Conservation (phyloP, 345 rosid species). For the Litchi chinensis region DNA sequence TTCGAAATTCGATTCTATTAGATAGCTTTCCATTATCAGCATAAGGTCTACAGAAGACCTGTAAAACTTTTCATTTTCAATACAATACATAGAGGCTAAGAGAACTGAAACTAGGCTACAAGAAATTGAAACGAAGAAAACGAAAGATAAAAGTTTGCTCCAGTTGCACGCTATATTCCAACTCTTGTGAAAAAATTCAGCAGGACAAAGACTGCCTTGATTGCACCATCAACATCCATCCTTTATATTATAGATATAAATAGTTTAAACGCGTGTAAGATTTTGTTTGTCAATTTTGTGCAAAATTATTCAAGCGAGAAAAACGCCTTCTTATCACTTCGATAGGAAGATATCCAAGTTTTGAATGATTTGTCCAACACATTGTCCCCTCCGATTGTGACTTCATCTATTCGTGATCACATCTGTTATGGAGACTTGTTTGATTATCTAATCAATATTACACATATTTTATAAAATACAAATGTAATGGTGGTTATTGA, state of each 20-base stretch:
- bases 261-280: conserved; percentile 10
- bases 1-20: too few relatives aligned
- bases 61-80: not conserved
- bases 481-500: too few relatives aligned
- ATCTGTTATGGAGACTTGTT: too few relatives aligned
- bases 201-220: conserved; percentile 15
- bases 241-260: too few relatives aligned
- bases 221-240: conserved; percentile 22
- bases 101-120: not conserved
- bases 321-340: not conserved
- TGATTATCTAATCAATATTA: too few relatives aligned
- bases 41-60: not conserved
- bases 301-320: too few relatives aligned
- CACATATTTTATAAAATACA: too few relatives aligned
- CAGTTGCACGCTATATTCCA: conserved; percentile 14
- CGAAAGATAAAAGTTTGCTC: not conserved
- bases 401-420: too few relatives aligned
- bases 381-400: too few relatives aligned
- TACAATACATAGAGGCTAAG: not conserved
- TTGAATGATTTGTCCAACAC: not conserved
- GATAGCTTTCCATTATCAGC: too few relatives aligned
- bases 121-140: not conserved
- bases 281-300: not conserved
- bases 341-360: not conserved
- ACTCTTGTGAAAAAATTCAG: not conserved